A percentile compares a stretch with the other conserved stretches of the same genome.
phyloP scores from a whole-genome alignment of 2,329 filamentous ascomycete species.

The Colletotrichum nymphaeae region DNA sequence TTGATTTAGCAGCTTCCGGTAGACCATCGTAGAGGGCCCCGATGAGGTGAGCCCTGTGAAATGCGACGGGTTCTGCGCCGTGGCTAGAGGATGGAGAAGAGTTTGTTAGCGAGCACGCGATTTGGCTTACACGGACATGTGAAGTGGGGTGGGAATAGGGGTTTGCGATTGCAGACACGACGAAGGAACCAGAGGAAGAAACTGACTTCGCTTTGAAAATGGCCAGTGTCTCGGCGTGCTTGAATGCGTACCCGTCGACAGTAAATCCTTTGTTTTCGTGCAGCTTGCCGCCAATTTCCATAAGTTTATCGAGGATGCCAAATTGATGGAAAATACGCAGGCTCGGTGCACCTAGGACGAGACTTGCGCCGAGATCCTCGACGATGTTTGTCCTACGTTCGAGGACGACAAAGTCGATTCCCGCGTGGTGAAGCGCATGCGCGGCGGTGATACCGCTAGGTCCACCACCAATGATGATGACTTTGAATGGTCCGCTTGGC shows the following conservation, averaged over 20 bases:
- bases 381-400: slow-evolving; percentile 42
- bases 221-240: not conserved
- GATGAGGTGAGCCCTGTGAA: slow-evolving; percentile 50
- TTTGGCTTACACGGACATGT: not conserved
- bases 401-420: slow-evolving; percentile 49
- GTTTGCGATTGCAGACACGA: too few species aligned
- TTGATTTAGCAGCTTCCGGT: slow-evolving; percentile 39
- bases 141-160: too few species aligned
- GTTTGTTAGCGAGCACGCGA: not conserved
- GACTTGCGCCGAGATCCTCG: slow-evolving; percentile 42
- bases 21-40: slow-evolving; percentile 45
- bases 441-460: slow-evolving; percentile 44
- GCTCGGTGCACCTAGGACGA: slow-evolving; percentile 42
- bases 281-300: slow-evolving; percentile 8
- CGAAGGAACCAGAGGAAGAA: not conserved
- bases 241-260: slow-evolving; percentile 12
- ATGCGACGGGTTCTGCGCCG: slow-evolving; percentile 41
- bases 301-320: slow-evolving; percentile 38
- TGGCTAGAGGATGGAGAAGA: slow-evolving; percentile 34
- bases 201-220: not conserved
- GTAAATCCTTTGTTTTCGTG: slow-evolving; percentile 3
- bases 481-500: slow-evolving; percentile 41
- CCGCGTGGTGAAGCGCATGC: slow-evolving; percentile 44
- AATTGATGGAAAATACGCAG: slow-evolving; percentile 46
- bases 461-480: slow-evolving; percentile 46